phyloP scores from a whole-genome alignment of 2,329 filamentous ascomycete species.

The Cordyceps tenuipes region DNA sequence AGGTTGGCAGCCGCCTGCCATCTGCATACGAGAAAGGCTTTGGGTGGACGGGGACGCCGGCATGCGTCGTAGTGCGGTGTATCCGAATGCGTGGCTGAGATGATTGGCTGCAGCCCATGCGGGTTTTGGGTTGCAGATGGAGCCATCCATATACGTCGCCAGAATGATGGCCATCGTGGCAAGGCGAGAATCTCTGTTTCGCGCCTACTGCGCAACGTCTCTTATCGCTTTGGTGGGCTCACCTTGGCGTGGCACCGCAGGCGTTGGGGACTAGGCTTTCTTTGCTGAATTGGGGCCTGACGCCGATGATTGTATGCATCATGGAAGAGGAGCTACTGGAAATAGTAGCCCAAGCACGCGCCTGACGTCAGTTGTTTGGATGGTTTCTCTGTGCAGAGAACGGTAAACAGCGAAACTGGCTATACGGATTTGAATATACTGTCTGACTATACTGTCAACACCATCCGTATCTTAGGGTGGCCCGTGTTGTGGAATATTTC shows the following conservation, averaged over 20 bases:
- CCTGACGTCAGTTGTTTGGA: background rate
- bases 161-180: background rate
- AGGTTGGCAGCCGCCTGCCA: background rate
- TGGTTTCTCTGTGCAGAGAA: background rate
- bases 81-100: background rate
- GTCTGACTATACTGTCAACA: too few species aligned
- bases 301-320: background rate
- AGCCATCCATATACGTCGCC: background rate
- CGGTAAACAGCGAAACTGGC: background rate
- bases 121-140: background rate
- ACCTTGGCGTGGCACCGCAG: background rate
- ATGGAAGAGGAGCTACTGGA: background rate
- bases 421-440: background rate
- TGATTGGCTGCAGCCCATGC: background rate
- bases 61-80: background rate
- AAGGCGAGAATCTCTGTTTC: background rate
- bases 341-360: background rate
- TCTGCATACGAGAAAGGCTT: slow-evolving; percentile 9
- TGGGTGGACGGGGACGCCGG: slow-evolving; percentile 6
- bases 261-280: background rate
- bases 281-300: background rate
- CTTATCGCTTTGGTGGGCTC: background rate
- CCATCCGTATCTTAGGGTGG: background rate
- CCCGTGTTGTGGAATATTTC: background rate
- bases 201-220: background rate